Base-by-base conservation (phyloP, 495 filamentous ascomycete species). In the Penicillium desertorum region DNA sequence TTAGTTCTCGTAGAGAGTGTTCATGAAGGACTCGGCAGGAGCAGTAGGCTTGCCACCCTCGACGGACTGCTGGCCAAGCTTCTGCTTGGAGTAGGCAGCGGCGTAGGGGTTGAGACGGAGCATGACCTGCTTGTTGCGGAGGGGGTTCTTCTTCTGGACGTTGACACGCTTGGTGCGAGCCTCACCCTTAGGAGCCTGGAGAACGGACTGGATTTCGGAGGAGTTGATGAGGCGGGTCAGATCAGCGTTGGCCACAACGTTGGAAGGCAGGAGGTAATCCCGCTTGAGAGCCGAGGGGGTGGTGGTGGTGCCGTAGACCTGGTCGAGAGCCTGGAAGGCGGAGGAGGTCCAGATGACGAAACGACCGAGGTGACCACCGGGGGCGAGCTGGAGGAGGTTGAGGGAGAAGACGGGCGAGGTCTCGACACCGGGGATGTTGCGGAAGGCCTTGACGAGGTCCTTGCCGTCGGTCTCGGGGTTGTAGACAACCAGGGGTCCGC, bases 81-180 rank as follows among this genome's bases (percentile, higher is more conserved):
- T 88, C 71, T 91, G 80, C 83, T 92, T 90, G 59, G 82, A 79
- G 80, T 90, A 98, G 42, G 86, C 85, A 65, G 87, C 81, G 56
- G 92, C 92, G 80, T 98, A 98, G 57, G 94, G 94, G 84, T 98
- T 98, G 76, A 98, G 88, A 60, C 94, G 85, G 70, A 97, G 88
- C 77, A 96, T 83, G 57, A 98, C 85, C 82, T 98, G 95, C 84
- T 89, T 95, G 86, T 98, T 98, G 79, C 81, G 82, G 59, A 98
- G 89, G 71, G 94, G 95, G 84, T 98, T 98, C 91, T 96, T 96
- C 92, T 98, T 98, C 85, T 96, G 92, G 56, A 96, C 90, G 68
- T 81, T 74, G 65, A 80, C 79, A 66, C 94, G 89, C 91, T 97
- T 97, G 77, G 91, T 94, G 68, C 84, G 80, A 67, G 91, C 81